Evolutionary conservation across 2,329 filamentous ascomycete species (phyloP), one percentile per base, ranked within the genome.

Genomic region (Fusarium proliferatum): DNA sequence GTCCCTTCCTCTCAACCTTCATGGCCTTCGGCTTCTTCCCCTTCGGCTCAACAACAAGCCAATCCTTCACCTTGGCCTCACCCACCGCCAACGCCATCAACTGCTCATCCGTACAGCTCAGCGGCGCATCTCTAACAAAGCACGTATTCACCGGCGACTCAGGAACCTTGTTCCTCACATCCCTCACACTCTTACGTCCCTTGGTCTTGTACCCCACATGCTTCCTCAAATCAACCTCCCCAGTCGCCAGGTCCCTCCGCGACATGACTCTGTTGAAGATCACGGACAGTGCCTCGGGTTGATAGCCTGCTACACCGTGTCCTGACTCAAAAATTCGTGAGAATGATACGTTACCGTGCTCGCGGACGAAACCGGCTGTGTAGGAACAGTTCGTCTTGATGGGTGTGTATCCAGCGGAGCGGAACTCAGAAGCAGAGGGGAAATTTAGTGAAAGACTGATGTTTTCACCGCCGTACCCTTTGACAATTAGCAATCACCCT

Each of bases 341-440:
- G 80, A 92, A 92, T 6, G 87, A 89, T 56, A 92, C 86, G 72
- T 94, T 94, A 5, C 92, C 93, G 76, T 89, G 92, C 79, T 96
- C 92, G 8, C 93, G 87, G 0, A 94, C 92, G 59, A 90, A 87
- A n/a, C 93, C 94, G 38, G 88, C 92, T 76, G 89, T 88, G 81
- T 91, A 91, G 9, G 86, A 85, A 12, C 85, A 86, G 75, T 93
- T 92, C 21, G 92, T 90, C 12, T 89, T 82, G 66, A 96, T 89
- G 13, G 90, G 87, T 0, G 88, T 88, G 78, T 95, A 96, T 2
- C 92, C 93, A 1, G 93, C 90, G 0, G 82, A 80, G 5, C 85
- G 83, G 79, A 95, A 96, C 16, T 81, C 71, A 19, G 77, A 79
- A 26, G 85, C 81, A 12, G 86, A 85, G 38, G 88, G 83, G 1